A percentile compares a stretch with the other conserved stretches of the same genome.
Conservation (phyloP, 2,329 filamentous ascomycete species). For the Colletotrichum ledebouriae region DNA sequence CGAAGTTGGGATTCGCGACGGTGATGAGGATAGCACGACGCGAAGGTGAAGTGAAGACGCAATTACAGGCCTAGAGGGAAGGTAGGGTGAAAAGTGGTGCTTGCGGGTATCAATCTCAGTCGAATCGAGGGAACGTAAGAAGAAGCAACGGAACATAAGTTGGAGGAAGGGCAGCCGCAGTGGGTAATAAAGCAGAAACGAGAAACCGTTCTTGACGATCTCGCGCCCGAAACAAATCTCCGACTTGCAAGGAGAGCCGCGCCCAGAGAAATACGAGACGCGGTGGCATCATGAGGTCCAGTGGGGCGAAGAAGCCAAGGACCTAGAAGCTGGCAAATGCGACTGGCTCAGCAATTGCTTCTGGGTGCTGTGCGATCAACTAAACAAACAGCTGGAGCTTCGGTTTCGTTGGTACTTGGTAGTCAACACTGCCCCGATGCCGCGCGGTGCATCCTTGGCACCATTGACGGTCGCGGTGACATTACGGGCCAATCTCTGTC, state of each 20-base stretch:
- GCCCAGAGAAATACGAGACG: conserved; percentile 37
- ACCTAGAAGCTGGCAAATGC: conserved; percentile 22
- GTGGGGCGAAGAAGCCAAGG: conserved; percentile 12
- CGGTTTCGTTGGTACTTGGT: conserved; percentile 1
- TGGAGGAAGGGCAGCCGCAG: conserved; percentile 8
- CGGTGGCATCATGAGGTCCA: neutral
- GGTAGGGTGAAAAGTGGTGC: conserved; percentile 24
- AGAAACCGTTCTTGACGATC: neutral
- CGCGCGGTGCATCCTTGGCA: conserved; percentile 29
- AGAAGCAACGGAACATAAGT: neutral
- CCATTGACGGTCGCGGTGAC: neutral
- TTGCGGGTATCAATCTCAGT: conserved; percentile 27
- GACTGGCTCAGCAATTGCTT: conserved; percentile 9
- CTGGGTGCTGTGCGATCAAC: neutral
- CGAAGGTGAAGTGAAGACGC: conserved; percentile 1
- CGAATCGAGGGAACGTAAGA: conserved; percentile 13
- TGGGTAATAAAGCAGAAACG: conserved; percentile 25
- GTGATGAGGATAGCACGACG: conserved; percentile 6
- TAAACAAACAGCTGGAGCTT: too few relatives aligned
- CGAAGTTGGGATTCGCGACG: neutral
- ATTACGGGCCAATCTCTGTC: conserved; percentile 5
- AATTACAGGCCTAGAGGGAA: conserved; percentile 6
- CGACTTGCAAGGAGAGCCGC: neutral
- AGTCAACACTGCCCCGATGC: conserved; percentile 26
- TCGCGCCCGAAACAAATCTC: neutral